Evolutionary conservation across 2,329 filamentous ascomycete species (phyloP), one percentile per base, ranked within the genome.

Genomic region (Ophioceras dolichostomum): DNA sequence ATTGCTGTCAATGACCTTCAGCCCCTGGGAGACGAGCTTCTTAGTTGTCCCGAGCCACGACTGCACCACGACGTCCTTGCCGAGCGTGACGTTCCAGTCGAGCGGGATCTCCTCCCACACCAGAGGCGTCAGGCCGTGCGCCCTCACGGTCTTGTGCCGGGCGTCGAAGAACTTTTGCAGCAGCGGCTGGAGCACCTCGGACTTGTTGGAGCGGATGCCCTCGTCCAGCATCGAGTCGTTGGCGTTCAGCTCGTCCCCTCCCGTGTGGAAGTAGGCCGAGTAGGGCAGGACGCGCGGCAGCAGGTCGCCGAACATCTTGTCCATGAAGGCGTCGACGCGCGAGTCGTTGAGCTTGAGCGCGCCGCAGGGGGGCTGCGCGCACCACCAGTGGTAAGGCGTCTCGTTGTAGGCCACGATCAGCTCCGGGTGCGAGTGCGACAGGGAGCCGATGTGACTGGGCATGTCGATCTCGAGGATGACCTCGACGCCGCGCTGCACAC

Each of bases 21-120:
- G 70, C 10, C 85, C 85, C 38, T 65, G 62, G 21, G 57, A 59
- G 0, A 76, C 75, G 30, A 83, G 66, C 30, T 67, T 55, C 39
- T 71, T 65, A 34, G 87, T 70, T 5, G 79, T 72, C 34, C 75
- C 78, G 33, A 79, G 69, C 86, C 86, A 94, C 3, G 78, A 73
- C 59, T 94, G 87, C 5, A 94, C 70, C 10, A 93, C 67, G 1
- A 83, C 77, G 48, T 87, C 77, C 12, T 68, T 56, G 3, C 76
- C 76, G 5, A 94, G 61, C 0, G 72, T 82, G 32, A 91, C 61
- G 52, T 88, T 83, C 80, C 84, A 94, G 18, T 77, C 67, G 9
- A 83, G 63, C 1, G 85, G 64, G 68, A 91, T 86, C 57, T 94
- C 87, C 56, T 94, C 85, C 87, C 87, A 94, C 1, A 88, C 83